A percentile compares a stretch with the other conserved stretches of the same genome.
These are phyloP conservation scores for Graphilbum ipis-grandicollis DNA, from an alignment of 2,329 filamentous ascomycete genomes.

Conservation along the genomic window DNA sequence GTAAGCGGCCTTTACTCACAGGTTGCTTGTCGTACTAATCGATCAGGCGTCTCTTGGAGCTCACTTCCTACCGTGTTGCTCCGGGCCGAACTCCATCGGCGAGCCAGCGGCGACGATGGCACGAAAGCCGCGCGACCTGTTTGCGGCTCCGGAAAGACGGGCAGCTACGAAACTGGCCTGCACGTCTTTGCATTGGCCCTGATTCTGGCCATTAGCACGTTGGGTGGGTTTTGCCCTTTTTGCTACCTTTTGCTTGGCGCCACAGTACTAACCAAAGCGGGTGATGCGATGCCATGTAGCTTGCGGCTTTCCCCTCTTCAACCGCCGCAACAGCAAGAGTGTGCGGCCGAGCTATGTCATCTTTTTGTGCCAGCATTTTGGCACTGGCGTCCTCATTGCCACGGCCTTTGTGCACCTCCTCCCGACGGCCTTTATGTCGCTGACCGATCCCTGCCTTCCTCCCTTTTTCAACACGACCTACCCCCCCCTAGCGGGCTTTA, in stretches of 20 bases:
- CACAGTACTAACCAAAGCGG: too few relatives aligned
- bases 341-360: constrained; percentile 41
- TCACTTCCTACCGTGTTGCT: constrained; percentile 34
- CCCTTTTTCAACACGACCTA: constrained; percentile 67
- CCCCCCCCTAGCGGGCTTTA: constrained; percentile 59
- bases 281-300: constrained; percentile 21
- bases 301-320: constrained; percentile 50
- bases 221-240: constrained; percentile 5
- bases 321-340: constrained; percentile 37
- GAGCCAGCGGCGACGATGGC: constrained; percentile 19
- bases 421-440: constrained; percentile 48
- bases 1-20: too few relatives aligned
- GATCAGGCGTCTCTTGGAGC: constrained; percentile 26
- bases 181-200: constrained; percentile 53
- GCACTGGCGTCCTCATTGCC: constrained; percentile 71
- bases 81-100: constrained; percentile 32
- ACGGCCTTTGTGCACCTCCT: constrained; percentile 70
- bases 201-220: constrained; percentile 39
- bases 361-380: constrained; percentile 56
- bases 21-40: too few relatives aligned
- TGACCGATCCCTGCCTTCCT: constrained; percentile 57
- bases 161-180: constrained; percentile 45
- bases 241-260: too few relatives aligned
- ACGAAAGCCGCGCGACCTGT: constrained; percentile 21
- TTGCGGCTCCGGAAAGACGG: constrained; percentile 34